These are phyloP conservation scores for Leptodermis oblonga DNA, from an alignment of 257 asterid species.

Conservation along the genomic window DNA sequence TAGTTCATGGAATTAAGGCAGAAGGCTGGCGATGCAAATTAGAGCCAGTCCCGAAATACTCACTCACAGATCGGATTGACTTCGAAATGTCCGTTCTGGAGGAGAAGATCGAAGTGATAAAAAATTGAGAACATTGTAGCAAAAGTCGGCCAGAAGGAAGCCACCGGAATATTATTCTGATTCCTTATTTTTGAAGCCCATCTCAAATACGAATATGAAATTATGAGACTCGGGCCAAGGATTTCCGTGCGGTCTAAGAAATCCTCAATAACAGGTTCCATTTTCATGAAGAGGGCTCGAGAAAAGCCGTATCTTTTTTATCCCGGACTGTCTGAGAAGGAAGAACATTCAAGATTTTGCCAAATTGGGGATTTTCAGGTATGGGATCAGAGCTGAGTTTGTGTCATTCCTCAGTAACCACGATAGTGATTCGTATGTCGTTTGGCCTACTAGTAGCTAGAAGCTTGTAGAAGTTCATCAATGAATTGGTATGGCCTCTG, in stretches of 20 bases:
- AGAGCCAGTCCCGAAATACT: slow-evolving; percentile 45
- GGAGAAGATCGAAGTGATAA: slow-evolving; percentile 45
- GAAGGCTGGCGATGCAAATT: slow-evolving; percentile 47
- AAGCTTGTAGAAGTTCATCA: slow-evolving; percentile 27
- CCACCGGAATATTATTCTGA: slow-evolving; percentile 65
- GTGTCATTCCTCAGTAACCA: slow-evolving; percentile 45
- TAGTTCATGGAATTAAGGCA: slow-evolving; percentile 26
- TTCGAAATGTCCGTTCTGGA: slow-evolving; percentile 38
- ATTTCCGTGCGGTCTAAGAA: neutral
- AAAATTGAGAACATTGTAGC: slow-evolving; percentile 46
- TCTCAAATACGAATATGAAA: slow-evolving; percentile 3
- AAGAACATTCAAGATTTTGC: neutral
- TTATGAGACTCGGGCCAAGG: neutral
- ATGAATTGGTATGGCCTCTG: slow-evolving; percentile 73
- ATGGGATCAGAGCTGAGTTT: slow-evolving; percentile 22
- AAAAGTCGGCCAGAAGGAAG: slow-evolving; percentile 76
- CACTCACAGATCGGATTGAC: slow-evolving; percentile 44
- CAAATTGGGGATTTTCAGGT: neutral
- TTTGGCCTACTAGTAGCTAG: slow-evolving; percentile 19
- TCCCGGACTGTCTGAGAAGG: slow-evolving; percentile 3
- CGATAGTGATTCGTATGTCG: slow-evolving; percentile 28
- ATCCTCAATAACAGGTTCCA: slow-evolving; percentile 6
- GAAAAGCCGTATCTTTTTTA: neutral
- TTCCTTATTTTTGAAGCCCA: slow-evolving; percentile 57
- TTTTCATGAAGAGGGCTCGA: neutral